A percentile compares a stretch with the other conserved stretches of the same genome.
Conservation (phyloP, 148 eudicot species). For the Chenopodium suecicum region DNA sequence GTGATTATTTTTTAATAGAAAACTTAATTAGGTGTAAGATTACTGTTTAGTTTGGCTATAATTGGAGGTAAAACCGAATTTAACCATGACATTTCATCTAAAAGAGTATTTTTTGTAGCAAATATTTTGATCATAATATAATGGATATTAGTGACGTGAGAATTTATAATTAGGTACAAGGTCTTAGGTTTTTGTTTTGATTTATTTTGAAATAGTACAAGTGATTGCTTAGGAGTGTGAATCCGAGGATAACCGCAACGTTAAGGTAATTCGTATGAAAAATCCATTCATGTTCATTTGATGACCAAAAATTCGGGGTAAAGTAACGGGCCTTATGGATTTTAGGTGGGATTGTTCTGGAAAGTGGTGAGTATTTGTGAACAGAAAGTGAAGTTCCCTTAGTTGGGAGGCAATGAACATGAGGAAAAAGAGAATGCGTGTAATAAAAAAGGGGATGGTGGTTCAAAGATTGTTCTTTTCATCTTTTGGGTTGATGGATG, state of each 20-base stretch:
- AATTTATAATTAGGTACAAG: neutral
- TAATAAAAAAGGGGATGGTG: neutral
- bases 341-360: conserved; percentile 9
- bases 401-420: neutral
- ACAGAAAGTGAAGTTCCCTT: neutral
- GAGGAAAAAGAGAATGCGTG: conserved; percentile 2
- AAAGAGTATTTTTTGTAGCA: no score
- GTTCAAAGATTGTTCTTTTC: conserved; percentile 4
- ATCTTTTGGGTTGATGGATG: conserved; percentile 21
- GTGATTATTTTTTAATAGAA: no score
- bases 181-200: neutral
- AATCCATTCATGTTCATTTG: neutral
- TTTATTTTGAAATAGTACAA: neutral
- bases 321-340: conserved; percentile 7
- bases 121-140: neutral
- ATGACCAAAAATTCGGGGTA: neutral
- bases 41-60: neutral
- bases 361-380: conserved; percentile 20
- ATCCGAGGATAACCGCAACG: neutral
- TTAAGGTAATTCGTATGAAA: conserved; percentile 1
- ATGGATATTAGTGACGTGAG: neutral
- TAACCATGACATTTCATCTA: neutral
- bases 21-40: neutral
- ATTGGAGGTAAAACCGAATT: neutral
- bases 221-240: neutral